phyloP scores from a whole-genome alignment of 2,329 filamentous ascomycete genomes.

The Penicillium vulpinum region DNA sequence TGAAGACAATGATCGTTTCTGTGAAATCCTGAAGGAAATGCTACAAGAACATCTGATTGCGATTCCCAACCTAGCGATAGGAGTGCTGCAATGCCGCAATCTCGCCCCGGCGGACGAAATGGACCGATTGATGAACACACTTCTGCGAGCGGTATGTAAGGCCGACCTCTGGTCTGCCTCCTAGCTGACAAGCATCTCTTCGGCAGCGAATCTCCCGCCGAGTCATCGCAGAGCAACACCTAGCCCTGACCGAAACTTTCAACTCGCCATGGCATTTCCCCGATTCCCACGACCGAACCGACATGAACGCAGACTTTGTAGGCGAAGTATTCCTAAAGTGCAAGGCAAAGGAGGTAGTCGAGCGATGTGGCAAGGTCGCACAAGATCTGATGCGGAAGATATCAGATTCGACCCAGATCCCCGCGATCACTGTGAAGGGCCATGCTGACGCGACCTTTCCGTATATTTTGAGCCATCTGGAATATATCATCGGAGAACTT shows the following conservation, averaged over 20 bases:
- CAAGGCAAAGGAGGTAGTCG: conserved; percentile 83
- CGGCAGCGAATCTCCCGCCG: conserved; percentile 82
- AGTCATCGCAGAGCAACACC: conserved; percentile 95
- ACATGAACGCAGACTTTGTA: conserved; percentile 76
- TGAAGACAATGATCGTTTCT: conserved; percentile 87
- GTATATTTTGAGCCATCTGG: conserved; percentile 91
- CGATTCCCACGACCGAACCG: conserved; percentile 65
- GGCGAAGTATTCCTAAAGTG: conserved; percentile 95
- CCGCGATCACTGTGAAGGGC: conserved; percentile 78
- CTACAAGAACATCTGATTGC: conserved; percentile 87
- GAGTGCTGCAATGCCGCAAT: conserved; percentile 84
- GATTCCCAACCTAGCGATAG: conserved; percentile 92
- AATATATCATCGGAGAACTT: conserved; percentile 96
- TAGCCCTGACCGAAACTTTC: conserved; percentile 92
- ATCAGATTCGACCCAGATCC: conserved; percentile 72
- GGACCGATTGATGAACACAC: conserved; percentile 92
- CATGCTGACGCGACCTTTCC: conserved; percentile 90
- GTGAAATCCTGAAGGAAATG: conserved; percentile 74
- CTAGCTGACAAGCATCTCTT: conserved; percentile 11
- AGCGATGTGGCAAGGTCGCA: conserved; percentile 75
- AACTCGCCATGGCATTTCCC: conserved; percentile 88
- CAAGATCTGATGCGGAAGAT: conserved; percentile 71
- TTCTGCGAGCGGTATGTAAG: conserved; percentile 75
- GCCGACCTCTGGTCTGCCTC: background rate
- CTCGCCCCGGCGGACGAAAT: conserved; percentile 78